Evolutionary conservation across 192 early-diverging fungal species (phyloP).

Genomic region (Backusella tarrabulga): DNA sequence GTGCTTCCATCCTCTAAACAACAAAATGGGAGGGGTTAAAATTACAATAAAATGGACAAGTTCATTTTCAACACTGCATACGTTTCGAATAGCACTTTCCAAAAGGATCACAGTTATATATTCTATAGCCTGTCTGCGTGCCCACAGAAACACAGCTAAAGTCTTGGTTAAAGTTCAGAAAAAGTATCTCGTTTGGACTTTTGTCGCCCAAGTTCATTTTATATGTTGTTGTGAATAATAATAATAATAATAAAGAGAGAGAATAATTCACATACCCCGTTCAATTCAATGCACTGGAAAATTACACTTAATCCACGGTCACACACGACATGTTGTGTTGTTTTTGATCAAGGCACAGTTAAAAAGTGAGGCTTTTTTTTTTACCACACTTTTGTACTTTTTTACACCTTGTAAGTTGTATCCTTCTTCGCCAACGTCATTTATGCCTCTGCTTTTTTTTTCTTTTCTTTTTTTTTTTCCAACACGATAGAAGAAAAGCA

Average conservation of each 20-base stretch:
- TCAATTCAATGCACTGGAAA: background rate
- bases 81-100: constrained; percentile 89
- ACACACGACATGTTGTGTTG: background rate
- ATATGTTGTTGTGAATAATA: background rate
- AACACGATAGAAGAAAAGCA: too few species aligned
- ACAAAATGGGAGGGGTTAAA: background rate
- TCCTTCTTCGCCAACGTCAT: too few species aligned
- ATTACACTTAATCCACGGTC: background rate
- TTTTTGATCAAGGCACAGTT: background rate
- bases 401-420: too few species aligned
- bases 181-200: constrained; percentile 66
- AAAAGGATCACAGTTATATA: constrained; percentile 97
- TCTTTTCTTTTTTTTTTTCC: too few species aligned
- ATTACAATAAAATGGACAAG: too few species aligned
- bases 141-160: constrained; percentile 91
- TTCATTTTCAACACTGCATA: constrained; percentile 28
- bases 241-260: background rate
- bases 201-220: constrained; percentile 67
- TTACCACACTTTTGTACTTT: background rate
- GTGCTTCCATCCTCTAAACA: constrained; percentile 78
- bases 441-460: too few species aligned
- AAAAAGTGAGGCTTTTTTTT: background rate
- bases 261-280: background rate
- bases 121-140: constrained; percentile 82
- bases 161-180: constrained; percentile 86